Evolutionary conservation across 805 yeast genomes (phyloP), one percentile per base, ranked within the genome.

Genomic region (Pichia thaimueangensis): DNA sequence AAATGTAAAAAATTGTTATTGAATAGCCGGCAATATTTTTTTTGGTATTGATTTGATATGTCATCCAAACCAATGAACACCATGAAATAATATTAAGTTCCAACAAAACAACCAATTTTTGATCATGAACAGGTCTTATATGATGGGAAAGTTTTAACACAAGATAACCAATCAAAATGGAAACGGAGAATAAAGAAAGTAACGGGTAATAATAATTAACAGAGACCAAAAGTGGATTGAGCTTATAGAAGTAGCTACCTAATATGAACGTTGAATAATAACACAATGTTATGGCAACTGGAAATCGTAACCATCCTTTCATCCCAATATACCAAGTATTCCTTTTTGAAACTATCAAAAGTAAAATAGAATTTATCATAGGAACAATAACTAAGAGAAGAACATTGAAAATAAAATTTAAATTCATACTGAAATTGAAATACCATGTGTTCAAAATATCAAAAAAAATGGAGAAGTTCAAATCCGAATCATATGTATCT

Each of bases 401-500:
- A 35, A 82, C 63, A 57, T 84, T 82, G 41, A 73, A 45, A n/a
- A 66, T 55, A 36, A 74, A 69, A 19, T 86, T 53, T 6, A 58
- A 56, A 15, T 73, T 66, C 8, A 78, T 60, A 7, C 88, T 76
- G 19, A 74, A 42, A n/a, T 66, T 62, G 40, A 80, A 63, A 53
- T 83, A 78, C 45, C 63, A 69, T n/a, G 53, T 49, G 27, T 87
- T 87, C 15, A 78, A 55, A 23, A 86, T 53, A 54, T 85, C 88
- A 50, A 82, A 74, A 58, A 66, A 88, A 1, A 80, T 73, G 0
- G 93, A 85, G 29, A 63, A 64, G 0, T 69, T 52, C 5, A 53
- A 39, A 15, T 36, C 41, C 15, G 30, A 27, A 21, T 41, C 42
- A 23, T 35, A 45, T 9, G n/a, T 20, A 13, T 37, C 39, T 20